phyloP scores from a whole-genome alignment of 2,329 filamentous ascomycete species.

The Neofusicoccum cordaticola region DNA sequence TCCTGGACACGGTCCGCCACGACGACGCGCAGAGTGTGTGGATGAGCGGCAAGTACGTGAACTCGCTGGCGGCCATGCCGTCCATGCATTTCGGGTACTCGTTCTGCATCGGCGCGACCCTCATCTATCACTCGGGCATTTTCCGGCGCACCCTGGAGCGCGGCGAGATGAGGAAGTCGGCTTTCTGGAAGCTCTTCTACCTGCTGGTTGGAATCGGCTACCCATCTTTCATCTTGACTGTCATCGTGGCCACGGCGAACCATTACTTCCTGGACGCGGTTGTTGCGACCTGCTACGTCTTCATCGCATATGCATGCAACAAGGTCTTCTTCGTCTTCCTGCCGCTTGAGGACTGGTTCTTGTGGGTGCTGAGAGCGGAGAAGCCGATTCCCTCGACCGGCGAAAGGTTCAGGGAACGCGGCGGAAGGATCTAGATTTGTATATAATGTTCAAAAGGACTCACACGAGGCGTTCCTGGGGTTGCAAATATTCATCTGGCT shows the following conservation, averaged over 20 bases:
- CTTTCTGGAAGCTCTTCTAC: conserved; percentile 44
- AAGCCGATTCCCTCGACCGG: conserved; percentile 57
- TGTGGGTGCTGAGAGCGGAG: conserved; percentile 48
- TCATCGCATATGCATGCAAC: conserved; percentile 49
- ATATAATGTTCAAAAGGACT: not conserved
- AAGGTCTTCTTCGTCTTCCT: conserved; percentile 50
- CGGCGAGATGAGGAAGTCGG: conserved; percentile 42
- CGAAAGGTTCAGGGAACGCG: conserved; percentile 41
- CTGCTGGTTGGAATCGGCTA: conserved; percentile 51
- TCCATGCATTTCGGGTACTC: conserved; percentile 56
- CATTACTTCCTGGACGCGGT: conserved; percentile 59
- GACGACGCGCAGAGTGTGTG: conserved; percentile 47
- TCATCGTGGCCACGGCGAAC: conserved; percentile 62
- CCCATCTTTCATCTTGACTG: conserved; percentile 53
- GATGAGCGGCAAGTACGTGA: conserved; percentile 47
- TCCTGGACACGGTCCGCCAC: conserved; percentile 48
- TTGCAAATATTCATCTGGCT: not conserved
- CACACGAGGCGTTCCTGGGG: not conserved
- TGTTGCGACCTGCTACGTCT: conserved; percentile 49
- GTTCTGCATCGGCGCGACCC: conserved; percentile 52
- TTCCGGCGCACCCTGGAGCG: conserved; percentile 44
- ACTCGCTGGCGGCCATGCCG: conserved; percentile 47
- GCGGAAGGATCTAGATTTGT: conserved; percentile 28
- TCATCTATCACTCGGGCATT: conserved; percentile 53
- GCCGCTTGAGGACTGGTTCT: conserved; percentile 51